phyloP scores from a whole-genome alignment of 1,284 basidiomycete species.

The Rhodofomes roseus region DNA sequence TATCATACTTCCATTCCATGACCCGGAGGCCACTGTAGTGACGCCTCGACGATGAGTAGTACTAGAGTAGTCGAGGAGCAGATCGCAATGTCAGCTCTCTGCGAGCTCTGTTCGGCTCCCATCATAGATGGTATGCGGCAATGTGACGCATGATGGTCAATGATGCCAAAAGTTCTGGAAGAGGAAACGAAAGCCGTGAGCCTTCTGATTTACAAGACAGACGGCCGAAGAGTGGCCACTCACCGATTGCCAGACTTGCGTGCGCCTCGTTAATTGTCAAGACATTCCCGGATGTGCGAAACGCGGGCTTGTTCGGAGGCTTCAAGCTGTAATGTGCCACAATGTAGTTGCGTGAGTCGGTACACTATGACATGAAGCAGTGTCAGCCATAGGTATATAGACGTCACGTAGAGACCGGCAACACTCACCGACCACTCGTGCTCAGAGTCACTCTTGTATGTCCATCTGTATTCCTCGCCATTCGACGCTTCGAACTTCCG shows the following conservation, averaged over 20 bases:
- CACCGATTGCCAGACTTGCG: slow-evolving; percentile 53
- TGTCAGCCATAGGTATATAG: slow-evolving; percentile 9
- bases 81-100: not conserved
- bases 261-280: slow-evolving; percentile 59
- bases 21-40: not conserved
- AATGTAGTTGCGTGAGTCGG: slow-evolving; percentile 56
- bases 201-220: not conserved
- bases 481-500: slow-evolving; percentile 64
- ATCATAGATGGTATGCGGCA: slow-evolving; percentile 27
- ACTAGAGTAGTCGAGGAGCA: not conserved
- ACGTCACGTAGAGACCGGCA: no score
- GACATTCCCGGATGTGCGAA: slow-evolving; percentile 61
- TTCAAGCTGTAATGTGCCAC: slow-evolving; percentile 55
- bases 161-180: slow-evolving; percentile 56
- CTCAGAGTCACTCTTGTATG: slow-evolving; percentile 42
- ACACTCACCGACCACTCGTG: slow-evolving; percentile 68
- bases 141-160: slow-evolving; percentile 64
- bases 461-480: slow-evolving; percentile 66
- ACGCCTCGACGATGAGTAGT: not conserved
- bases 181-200: not conserved
- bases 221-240: slow-evolving; percentile 17
- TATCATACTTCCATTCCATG: not conserved
- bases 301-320: slow-evolving; percentile 49
- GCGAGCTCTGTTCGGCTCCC: not conserved
- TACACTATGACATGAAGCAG: slow-evolving; percentile 39